These are phyloP conservation scores for Elaeagnus macrophylla DNA, from an alignment of 306 rosid genomes.

Conservation along the genomic window DNA sequence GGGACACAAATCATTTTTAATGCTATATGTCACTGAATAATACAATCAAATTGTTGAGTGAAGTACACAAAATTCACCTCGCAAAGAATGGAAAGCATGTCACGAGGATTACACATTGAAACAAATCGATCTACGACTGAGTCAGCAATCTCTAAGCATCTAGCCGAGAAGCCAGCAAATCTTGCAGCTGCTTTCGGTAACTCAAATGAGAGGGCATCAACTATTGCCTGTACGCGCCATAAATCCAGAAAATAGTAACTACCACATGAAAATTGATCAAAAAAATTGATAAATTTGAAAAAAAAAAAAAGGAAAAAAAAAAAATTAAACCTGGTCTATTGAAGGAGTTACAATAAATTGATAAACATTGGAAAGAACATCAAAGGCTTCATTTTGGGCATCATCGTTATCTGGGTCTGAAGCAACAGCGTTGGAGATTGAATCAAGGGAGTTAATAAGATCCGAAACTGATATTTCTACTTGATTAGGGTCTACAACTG, in stretches of 20 bases:
- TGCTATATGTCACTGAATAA: no score
- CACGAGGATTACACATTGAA: slow-evolving; percentile 57
- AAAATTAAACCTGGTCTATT: slow-evolving; percentile 43
- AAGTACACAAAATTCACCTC: slow-evolving; percentile 30
- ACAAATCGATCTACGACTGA: slow-evolving; percentile 50
- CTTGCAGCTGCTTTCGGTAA: slow-evolving; percentile 67
- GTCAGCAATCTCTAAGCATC: slow-evolving; percentile 49
- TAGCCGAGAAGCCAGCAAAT: slow-evolving; percentile 46
- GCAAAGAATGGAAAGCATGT: slow-evolving; percentile 74
- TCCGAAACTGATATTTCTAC: slow-evolving; percentile 32
- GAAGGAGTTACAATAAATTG: slow-evolving; percentile 45
- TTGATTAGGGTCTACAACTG: slow-evolving; percentile 30
- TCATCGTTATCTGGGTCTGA: slow-evolving; percentile 39
- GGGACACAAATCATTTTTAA: no score
- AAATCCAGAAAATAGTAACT: slow-evolving; percentile 8
- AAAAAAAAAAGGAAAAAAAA: background rate
- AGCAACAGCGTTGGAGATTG: slow-evolving; percentile 36
- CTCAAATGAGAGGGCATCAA: slow-evolving; percentile 63
- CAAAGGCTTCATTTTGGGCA: slow-evolving; percentile 31
- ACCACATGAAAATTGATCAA: background rate
- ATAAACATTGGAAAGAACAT: slow-evolving; percentile 43
- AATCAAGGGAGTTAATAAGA: slow-evolving; percentile 47
- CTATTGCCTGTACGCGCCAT: slow-evolving; percentile 34
- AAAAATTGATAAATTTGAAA: background rate
- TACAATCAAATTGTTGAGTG: no score